Evolutionary conservation across 306 rosid genomes (phyloP), one percentile per base, ranked within the genome.

Genomic region (Lathyrus aphaca): DNA sequence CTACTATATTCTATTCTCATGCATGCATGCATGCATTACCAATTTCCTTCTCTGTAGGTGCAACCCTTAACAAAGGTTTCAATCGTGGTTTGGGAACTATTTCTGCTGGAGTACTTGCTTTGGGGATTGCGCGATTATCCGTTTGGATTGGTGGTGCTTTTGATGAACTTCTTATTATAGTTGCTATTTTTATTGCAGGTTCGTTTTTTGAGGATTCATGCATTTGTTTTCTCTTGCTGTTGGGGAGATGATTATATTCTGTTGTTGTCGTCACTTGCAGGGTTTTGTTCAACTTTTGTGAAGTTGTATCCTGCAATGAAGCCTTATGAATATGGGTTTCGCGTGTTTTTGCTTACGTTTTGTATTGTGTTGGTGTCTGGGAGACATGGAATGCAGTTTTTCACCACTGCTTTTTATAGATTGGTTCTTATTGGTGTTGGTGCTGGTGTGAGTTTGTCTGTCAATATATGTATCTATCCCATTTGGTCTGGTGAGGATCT

Each of bases 401-500:
- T 89, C 43, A 38, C 58, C 58, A 89, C 92, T 21, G 96, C 96
- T 2, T 37, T 80, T 17, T 84, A 82, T 73, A 89, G 96, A 54
- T 76, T 85, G n/a, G 2, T 87, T 53, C 80, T 89, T 39, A 89
- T 89, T 68, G 96, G 72, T 56, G 80, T 89, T 17, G 96, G 96
- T 67, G 96, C 90, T n/a, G 77, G 74, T 29, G 73, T 83, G 40
- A 49, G 88, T 80, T 72, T 89, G 62, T 39, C 75, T 68, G 83
- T 89, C 21, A 89, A 89, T 72, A 81, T 87, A 73, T 82, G 76
- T 30, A 65, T 89, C 49, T 83, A 38, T 65, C 96, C 96, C 56
- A 89, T 89, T 50, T 89, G 96, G 96, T 64, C 96, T 18, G 96
- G 96, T 55, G 96, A 89, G 81, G 92, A 89, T 80, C 87, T 89